phyloP scores from a whole-genome alignment of 805 yeast genomes.

The Kodamaea restingae region DNA sequence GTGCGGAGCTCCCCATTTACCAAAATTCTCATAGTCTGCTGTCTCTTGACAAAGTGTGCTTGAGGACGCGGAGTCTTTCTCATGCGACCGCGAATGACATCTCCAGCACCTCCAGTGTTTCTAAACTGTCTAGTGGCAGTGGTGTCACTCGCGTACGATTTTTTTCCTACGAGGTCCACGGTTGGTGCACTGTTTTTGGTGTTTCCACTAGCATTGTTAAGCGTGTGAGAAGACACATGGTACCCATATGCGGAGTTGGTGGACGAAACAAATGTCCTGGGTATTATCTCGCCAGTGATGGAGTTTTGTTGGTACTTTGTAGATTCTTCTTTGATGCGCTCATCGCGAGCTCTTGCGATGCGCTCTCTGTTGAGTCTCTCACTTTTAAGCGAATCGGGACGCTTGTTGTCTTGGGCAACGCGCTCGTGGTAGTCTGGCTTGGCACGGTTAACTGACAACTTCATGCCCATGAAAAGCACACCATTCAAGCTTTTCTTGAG shows the following conservation, averaged over 20 bases:
- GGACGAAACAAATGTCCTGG: conserved; percentile 6
- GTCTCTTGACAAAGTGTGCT: conserved; percentile 33
- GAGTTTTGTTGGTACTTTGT: conserved; percentile 20
- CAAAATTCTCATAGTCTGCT: conserved; percentile 62
- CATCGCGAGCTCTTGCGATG: conserved; percentile 30
- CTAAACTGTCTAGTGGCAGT: conserved; percentile 16
- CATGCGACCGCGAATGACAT: conserved; percentile 54
- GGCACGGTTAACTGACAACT: conserved; percentile 59
- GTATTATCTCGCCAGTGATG: conserved; percentile 16
- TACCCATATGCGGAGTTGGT: conserved; percentile 22
- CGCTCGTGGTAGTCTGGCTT: conserved; percentile 46
- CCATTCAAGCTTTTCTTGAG: conserved; percentile 63
- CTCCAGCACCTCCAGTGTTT: conserved; percentile 33
- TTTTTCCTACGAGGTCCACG: conserved; percentile 25
- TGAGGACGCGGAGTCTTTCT: conserved; percentile 52
- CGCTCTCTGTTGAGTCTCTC: conserved; percentile 28
- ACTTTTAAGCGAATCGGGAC: conserved; percentile 32
- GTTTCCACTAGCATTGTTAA: conserved; percentile 28
- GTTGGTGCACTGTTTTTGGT: conserved; percentile 33
- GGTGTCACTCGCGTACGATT: conserved; percentile 39
- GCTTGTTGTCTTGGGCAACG: conserved; percentile 44
- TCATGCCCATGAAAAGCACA: conserved; percentile 69
- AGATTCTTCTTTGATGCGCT: conserved; percentile 43
- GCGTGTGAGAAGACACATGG: conserved; percentile 32
- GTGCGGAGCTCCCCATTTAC: conserved; percentile 54